Percentiles rank a stretch among this genome's conserved stretches.
phyloP scores from a whole-genome alignment of 2,329 filamentous ascomycete species.

The Bertia moriformis region DNA sequence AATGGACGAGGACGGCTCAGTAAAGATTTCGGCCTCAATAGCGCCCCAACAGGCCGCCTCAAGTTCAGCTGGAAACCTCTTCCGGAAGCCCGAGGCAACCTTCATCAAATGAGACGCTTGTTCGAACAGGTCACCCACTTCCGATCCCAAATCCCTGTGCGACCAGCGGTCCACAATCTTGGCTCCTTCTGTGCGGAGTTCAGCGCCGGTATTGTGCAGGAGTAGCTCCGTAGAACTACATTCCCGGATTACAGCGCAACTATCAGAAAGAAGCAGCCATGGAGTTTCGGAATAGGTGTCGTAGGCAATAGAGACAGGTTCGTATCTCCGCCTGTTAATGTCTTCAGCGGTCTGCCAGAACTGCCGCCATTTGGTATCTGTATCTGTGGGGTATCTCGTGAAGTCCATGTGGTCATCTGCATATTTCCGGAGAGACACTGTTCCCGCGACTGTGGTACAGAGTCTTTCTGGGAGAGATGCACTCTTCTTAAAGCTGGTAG shows the following conservation, averaged over 20 bases:
- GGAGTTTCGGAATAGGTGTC: conserved; percentile 34
- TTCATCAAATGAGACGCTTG: conserved; percentile 28
- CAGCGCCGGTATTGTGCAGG: conserved; percentile 24
- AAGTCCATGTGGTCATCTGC: conserved; percentile 30
- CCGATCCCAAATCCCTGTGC: background rate
- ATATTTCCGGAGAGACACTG: conserved; percentile 26
- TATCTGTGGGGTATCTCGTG: conserved; percentile 28
- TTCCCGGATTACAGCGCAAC: conserved; percentile 36
- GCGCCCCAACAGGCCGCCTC: conserved; percentile 25
- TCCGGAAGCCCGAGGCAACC: conserved; percentile 31
- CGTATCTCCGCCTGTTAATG: conserved; percentile 39
- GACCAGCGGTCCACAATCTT: background rate
- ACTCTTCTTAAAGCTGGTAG: conserved; percentile 3
- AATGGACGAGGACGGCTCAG: conserved; percentile 27
- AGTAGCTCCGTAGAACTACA: conserved; percentile 41
- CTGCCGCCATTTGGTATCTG: conserved; percentile 41
- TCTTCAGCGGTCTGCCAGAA: conserved; percentile 45
- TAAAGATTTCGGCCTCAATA: conserved; percentile 32
- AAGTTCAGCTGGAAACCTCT: conserved; percentile 27
- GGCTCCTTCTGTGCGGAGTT: background rate
- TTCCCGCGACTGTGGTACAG: conserved; percentile 28
- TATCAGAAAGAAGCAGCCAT: conserved; percentile 42
- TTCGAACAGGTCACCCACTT: conserved; percentile 20
- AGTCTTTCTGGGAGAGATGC: conserved; percentile 36
- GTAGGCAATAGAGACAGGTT: conserved; percentile 37